phyloP scores from a whole-genome alignment of 139 green algal genomes.

The Tetraselmis striata region DNA sequence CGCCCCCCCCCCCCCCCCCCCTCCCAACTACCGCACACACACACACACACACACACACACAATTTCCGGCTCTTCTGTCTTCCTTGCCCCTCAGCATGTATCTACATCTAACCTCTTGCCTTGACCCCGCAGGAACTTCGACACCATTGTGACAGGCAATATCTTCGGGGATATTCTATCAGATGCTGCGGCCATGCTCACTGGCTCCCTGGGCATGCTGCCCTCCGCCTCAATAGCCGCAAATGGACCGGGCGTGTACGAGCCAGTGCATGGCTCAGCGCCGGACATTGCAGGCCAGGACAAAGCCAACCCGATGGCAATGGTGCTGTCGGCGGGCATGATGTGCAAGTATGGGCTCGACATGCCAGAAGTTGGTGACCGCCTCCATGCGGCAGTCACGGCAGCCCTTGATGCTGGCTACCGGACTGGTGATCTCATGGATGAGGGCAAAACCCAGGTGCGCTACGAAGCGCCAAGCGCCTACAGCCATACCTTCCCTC shows the following conservation, averaged over 20 bases:
- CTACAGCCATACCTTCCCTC: too few species aligned
- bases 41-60: too few species aligned
- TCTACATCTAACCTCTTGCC: background rate
- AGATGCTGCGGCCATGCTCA: slow-evolving; percentile 96
- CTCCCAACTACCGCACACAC: too few species aligned
- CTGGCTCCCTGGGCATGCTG: slow-evolving; percentile 94
- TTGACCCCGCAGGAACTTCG: slow-evolving; percentile 55
- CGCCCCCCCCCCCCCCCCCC: too few species aligned
- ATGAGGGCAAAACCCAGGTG: slow-evolving; percentile 56
- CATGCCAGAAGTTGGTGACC: slow-evolving; percentile 62
- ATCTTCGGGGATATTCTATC: slow-evolving; percentile 99
- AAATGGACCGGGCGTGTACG: slow-evolving; percentile 86
- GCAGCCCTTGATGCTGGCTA: slow-evolving; percentile 75
- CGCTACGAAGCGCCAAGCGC: slow-evolving; percentile 27
- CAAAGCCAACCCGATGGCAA: slow-evolving; percentile 84
- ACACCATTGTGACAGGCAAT: slow-evolving; percentile 97
- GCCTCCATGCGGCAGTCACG: slow-evolving; percentile 79
- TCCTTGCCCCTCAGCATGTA: too few species aligned
- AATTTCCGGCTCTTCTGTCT: too few species aligned
- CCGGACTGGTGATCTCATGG: slow-evolving; percentile 88
- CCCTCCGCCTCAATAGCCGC: slow-evolving; percentile 88
- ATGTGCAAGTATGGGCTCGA: slow-evolving; percentile 96
- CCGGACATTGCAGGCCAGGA: slow-evolving; percentile 96
- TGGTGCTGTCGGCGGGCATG: slow-evolving; percentile 96
- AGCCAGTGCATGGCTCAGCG: slow-evolving; percentile 95